phyloP scores from a whole-genome alignment of 495 filamentous ascomycete species.

The Aspergillus heteromorphus region DNA sequence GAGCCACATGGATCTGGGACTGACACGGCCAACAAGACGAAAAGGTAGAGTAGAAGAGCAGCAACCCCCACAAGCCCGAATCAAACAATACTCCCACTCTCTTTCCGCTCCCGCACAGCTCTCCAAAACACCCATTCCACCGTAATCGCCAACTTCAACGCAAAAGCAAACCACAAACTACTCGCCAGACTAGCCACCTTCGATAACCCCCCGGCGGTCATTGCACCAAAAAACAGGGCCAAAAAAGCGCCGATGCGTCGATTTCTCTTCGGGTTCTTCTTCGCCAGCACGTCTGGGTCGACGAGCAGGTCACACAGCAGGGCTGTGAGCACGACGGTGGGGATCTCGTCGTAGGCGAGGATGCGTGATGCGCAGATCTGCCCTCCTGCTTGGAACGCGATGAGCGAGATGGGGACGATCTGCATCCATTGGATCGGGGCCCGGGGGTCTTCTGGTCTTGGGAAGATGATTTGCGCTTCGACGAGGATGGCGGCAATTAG shows the following conservation, averaged over 20 bases:
- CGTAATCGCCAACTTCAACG: constrained; percentile 29
- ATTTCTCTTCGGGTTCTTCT: constrained; percentile 29
- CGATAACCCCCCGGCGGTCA: constrained; percentile 33
- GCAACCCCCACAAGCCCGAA: neutral
- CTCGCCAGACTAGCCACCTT: constrained; percentile 25
- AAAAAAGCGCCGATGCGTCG: constrained; percentile 29
- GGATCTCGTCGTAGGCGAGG: constrained; percentile 61
- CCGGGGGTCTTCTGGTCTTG: constrained; percentile 29
- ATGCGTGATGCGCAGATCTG: constrained; percentile 59
- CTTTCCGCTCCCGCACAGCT: constrained; percentile 6
- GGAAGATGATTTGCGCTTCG: constrained; percentile 34
- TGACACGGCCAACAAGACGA: neutral
- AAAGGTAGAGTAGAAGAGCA: neutral
- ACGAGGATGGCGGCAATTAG: constrained; percentile 49
- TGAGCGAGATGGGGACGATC: constrained; percentile 45
- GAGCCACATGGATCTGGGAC: neutral
- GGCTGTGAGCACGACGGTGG: constrained; percentile 64
- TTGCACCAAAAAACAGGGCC: constrained; percentile 32
- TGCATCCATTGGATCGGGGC: constrained; percentile 35
- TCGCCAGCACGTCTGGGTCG: constrained; percentile 26
- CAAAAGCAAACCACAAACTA: constrained; percentile 36
- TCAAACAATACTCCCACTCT: neutral
- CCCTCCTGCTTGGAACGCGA: constrained; percentile 65
- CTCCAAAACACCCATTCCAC: constrained; percentile 30
- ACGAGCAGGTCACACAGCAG: constrained; percentile 56